Evolutionary conservation across 108 stramenopile species (phyloP).

Genomic region (Chaetoceros muelleri): DNA sequence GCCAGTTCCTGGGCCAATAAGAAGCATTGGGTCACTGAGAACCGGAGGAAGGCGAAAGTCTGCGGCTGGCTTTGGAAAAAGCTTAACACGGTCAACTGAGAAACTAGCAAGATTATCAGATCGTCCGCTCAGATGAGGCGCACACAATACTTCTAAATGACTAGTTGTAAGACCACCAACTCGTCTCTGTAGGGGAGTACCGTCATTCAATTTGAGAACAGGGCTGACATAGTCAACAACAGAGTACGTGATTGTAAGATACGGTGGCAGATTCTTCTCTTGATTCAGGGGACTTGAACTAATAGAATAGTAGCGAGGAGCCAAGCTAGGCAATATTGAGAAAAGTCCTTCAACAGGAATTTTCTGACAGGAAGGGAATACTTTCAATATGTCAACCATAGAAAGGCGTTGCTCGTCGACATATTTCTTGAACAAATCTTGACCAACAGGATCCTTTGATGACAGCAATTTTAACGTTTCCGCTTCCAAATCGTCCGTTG

Average conservation of each 20-base stretch:
- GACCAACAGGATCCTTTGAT: conserved; percentile 23
- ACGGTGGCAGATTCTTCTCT: conserved; percentile 3
- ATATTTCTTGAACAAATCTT: conserved; percentile 30
- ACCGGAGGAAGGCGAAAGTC: conserved; percentile 78
- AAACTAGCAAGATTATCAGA: background rate
- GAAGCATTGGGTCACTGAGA: conserved; percentile 65
- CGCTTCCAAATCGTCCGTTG: conserved; percentile 41
- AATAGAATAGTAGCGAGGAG: conserved; percentile 89
- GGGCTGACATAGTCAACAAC: conserved; percentile 84
- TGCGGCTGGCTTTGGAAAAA: conserved; percentile 77
- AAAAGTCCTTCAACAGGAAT: conserved; percentile 66
- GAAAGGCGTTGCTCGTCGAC: conserved; percentile 65
- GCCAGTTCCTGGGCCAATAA: conserved; percentile 98
- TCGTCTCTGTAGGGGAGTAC: conserved; percentile 31
- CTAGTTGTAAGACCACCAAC: conserved; percentile 68
- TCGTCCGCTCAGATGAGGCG: conserved; percentile 34
- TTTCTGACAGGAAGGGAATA: conserved; percentile 75
- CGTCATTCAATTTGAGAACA: conserved; percentile 15
- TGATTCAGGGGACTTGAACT: conserved; percentile 79
- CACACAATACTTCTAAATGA: conserved; percentile 57
- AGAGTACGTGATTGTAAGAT: conserved; percentile 76
- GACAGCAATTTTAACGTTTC: conserved; percentile 40
- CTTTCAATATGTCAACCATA: conserved; percentile 66
- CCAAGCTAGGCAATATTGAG: conserved; percentile 52
- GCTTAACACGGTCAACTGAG: conserved; percentile 18